phyloP scores from a whole-genome alignment of 768 basidiomycete genomes.

The Lactarius pseudohatsudake region DNA sequence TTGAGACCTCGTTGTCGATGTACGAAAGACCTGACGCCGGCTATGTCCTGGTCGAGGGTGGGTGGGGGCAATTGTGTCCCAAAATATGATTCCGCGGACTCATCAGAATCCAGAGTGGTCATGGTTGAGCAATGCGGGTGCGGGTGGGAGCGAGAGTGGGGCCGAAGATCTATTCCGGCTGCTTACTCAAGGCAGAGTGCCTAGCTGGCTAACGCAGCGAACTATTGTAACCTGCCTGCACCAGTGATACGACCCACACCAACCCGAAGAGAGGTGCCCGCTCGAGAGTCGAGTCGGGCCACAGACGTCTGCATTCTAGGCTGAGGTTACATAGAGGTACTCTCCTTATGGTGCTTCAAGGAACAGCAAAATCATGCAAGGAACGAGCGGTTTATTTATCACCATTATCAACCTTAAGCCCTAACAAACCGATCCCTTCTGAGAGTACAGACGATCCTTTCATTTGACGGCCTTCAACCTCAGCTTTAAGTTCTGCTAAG shows the following conservation, averaged over 20 bases:
- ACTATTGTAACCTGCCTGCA: no score
- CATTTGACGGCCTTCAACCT: slow-evolving; percentile 3
- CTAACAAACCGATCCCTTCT: slow-evolving; percentile 15
- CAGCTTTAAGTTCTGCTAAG: slow-evolving; percentile 13
- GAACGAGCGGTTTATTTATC: slow-evolving; percentile 5
- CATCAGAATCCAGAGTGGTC: slow-evolving; percentile 10
- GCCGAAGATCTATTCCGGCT: not conserved
- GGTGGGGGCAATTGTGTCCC: slow-evolving; percentile 80
- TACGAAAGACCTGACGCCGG: slow-evolving; percentile 66
- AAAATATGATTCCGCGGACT: slow-evolving; percentile 78
- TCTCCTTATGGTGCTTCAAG: not conserved
- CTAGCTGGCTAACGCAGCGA: no score
- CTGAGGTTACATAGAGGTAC: no score
- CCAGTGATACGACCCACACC: not conserved
- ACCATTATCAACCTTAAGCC: not conserved
- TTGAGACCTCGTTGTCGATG: slow-evolving; percentile 59
- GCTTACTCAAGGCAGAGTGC: not conserved
- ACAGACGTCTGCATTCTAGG: not conserved
- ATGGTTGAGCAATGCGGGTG: slow-evolving; percentile 1
- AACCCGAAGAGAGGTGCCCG: not conserved
- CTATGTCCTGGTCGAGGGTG: slow-evolving; percentile 66
- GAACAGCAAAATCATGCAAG: not conserved
- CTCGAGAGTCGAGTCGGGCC: not conserved
- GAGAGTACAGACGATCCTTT: slow-evolving; percentile 19
- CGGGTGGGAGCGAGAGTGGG: not conserved